These are phyloP conservation scores for Pisolithus thermaeus DNA, from an alignment of 1,284 basidiomycete species.

Conservation along the genomic window DNA sequence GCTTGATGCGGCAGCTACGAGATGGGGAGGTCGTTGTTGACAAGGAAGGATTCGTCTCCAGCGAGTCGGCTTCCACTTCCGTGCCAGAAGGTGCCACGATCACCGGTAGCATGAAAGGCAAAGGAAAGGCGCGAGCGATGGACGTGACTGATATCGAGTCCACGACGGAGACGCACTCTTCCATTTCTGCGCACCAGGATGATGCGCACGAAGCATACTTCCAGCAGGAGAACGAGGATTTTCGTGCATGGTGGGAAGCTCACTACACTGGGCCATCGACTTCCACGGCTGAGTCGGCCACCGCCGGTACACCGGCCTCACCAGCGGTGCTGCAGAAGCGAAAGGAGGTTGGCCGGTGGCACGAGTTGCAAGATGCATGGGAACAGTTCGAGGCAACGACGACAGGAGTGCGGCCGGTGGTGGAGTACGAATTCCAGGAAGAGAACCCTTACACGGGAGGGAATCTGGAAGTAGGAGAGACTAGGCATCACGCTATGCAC, in stretches of 20 bases:
- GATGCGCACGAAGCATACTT: constrained; percentile 66
- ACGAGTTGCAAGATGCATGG: constrained; percentile 75
- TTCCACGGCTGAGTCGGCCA: neutral
- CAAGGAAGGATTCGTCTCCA: constrained; percentile 73
- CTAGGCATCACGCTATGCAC: constrained; percentile 53
- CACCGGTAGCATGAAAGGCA: neutral
- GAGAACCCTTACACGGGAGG: constrained; percentile 78
- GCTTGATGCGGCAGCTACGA: constrained; percentile 80
- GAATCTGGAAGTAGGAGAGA: constrained; percentile 39
- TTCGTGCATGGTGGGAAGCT: constrained; percentile 51
- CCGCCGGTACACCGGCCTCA: neutral
- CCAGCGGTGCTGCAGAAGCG: constrained; percentile 1
- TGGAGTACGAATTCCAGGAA: constrained; percentile 71
- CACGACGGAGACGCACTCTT: neutral
- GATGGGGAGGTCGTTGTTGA: constrained; percentile 82
- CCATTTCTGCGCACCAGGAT: constrained; percentile 24
- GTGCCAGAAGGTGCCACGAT: neutral
- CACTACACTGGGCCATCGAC: constrained; percentile 17
- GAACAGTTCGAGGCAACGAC: constrained; percentile 72
- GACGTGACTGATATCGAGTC: neutral
- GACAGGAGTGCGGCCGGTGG: constrained; percentile 52
- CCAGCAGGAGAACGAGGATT: constrained; percentile 65
- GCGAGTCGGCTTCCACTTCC: constrained; percentile 21
- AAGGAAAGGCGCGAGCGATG: neutral
- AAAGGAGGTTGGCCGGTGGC: constrained; percentile 36